A percentile compares a stretch with the other conserved stretches of the same genome.
These are phyloP conservation scores for Syzygium malaccense DNA, from an alignment of 441 rosid species.

Conservation along the genomic window DNA sequence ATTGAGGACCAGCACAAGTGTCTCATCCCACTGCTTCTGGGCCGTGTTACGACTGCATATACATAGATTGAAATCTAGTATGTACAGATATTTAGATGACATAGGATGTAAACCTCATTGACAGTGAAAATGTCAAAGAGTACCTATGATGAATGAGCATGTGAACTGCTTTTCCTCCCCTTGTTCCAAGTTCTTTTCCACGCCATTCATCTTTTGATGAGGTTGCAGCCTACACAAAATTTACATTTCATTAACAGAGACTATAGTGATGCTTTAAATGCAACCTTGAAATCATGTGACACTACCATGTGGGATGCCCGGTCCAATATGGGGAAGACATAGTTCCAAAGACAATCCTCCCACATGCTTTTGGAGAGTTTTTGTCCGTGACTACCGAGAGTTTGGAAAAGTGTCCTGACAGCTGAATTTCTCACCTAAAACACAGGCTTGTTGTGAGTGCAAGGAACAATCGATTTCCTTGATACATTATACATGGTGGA, in stretches of 20 bases:
- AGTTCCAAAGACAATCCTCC: slow-evolving; percentile 99
- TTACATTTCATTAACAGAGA: slow-evolving; percentile 7
- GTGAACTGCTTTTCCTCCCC: slow-evolving; percentile 97
- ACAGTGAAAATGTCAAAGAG: not conserved
- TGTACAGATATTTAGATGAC: slow-evolving; percentile 1
- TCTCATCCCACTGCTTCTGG: slow-evolving; percentile 99
- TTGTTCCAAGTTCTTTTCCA: slow-evolving; percentile 94
- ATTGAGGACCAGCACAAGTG: slow-evolving; percentile 92
- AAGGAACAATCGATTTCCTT: not conserved
- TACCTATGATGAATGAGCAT: slow-evolving; percentile 99
- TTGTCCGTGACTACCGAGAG: slow-evolving; percentile 94
- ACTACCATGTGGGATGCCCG: slow-evolving; percentile 92
- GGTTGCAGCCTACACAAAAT: slow-evolving; percentile 74
- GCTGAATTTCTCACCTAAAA: slow-evolving; percentile 97
- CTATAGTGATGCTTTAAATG: not conserved
- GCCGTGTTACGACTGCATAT: slow-evolving; percentile 92
- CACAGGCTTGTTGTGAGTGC: not conserved
- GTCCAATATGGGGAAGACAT: slow-evolving; percentile 86
- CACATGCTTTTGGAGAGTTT: slow-evolving; percentile 93
- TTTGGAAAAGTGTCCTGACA: slow-evolving; percentile 92
- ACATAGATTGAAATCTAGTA: not conserved
- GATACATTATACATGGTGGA: not conserved
- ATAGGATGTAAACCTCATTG: not conserved
- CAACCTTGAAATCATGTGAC: not conserved
- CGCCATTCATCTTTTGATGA: slow-evolving; percentile 99